Evolutionary conservation across 352 stramenopile species (phyloP).

Genomic region (Globisporangium solare): DNA sequence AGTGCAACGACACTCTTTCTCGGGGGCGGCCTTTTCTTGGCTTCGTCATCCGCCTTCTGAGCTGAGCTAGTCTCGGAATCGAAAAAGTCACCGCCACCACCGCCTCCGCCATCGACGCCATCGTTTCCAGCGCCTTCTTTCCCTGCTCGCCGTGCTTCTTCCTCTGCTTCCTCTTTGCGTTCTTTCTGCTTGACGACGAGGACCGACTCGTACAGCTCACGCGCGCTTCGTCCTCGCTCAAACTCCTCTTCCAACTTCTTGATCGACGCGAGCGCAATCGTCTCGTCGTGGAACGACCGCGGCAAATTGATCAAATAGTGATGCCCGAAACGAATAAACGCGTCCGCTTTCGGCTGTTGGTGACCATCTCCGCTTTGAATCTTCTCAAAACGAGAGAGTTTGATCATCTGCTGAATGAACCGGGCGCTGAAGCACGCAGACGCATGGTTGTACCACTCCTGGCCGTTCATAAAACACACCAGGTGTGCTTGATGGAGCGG

Average conservation of each 20-base stretch:
- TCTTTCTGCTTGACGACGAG: constrained; percentile 40
- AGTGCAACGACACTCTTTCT: constrained; percentile 18
- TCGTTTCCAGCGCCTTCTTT: background rate
- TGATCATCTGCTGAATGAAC: constrained; percentile 81
- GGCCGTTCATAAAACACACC: constrained; percentile 67
- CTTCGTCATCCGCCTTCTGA: constrained; percentile 2
- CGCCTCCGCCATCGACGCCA: background rate
- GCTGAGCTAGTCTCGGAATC: background rate
- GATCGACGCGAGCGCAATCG: constrained; percentile 62
- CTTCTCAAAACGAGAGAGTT: constrained; percentile 59
- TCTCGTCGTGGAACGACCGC: constrained; percentile 73
- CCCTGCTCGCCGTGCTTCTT: background rate
- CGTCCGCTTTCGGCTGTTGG: constrained; percentile 36
- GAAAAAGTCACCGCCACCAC: background rate
- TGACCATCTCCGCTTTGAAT: constrained; percentile 29
- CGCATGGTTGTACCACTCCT: constrained; percentile 64
- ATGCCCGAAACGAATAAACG: constrained; percentile 71
- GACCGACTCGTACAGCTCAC: constrained; percentile 73
- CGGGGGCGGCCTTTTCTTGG: too few species aligned
- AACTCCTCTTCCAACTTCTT: constrained; percentile 76
- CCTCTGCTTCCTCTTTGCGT: constrained; percentile 1
- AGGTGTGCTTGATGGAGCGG: constrained; percentile 66
- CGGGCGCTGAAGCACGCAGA: constrained; percentile 53
- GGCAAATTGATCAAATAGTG: constrained; percentile 80
- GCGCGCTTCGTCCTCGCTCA: constrained; percentile 60